Evolutionary conservation across 805 yeast species (phyloP), one percentile per base, ranked within the genome.

Genomic region (Candida maltosa): DNA sequence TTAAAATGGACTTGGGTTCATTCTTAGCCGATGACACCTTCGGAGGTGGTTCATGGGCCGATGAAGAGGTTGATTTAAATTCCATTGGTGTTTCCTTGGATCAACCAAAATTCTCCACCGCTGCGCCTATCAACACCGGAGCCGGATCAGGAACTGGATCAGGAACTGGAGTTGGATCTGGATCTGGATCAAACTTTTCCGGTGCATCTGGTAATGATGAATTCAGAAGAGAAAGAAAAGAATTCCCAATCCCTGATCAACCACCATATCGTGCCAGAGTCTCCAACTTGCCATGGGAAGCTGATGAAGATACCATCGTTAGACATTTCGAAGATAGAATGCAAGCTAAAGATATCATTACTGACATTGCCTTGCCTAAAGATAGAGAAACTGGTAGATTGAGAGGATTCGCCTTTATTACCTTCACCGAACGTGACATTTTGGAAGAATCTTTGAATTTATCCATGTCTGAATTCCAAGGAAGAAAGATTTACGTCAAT

Each of bases 221-320:
- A 44, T 53, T 39, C 53, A 61, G 67, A 46, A 65, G 66, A 45
- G 77, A 75, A 44, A 75, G 86, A 62, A 71, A 68, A 43, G 89
- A 83, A 55, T 83, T 66, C 48, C 95, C 96, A 28, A 73, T 93
- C 41, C 99, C 99, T 30, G 91, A 87, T 50, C 73, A 66, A 34
- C 88, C 97, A 14, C 99, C 99, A 36, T 93, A 63, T 73, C 83
- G 85, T 52, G 97, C 96, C n/a, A 78, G 87, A 58, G 73, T 91
- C 47, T 77, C 78, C 56, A 88, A 89, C 65, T 76, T 93, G 54
- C 87, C 96, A 41, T 83, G 85, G 80, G 89, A 84, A 39, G 75
- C 77, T 29, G 60, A 69, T 31, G 97, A 91, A 60, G 78, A 70
- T 24, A 75, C 70, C 35, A 69, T 84, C 39, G 65, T 59, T 34